phyloP scores from a whole-genome alignment of 768 basidiomycete species.

The Suillus occidentalis region DNA sequence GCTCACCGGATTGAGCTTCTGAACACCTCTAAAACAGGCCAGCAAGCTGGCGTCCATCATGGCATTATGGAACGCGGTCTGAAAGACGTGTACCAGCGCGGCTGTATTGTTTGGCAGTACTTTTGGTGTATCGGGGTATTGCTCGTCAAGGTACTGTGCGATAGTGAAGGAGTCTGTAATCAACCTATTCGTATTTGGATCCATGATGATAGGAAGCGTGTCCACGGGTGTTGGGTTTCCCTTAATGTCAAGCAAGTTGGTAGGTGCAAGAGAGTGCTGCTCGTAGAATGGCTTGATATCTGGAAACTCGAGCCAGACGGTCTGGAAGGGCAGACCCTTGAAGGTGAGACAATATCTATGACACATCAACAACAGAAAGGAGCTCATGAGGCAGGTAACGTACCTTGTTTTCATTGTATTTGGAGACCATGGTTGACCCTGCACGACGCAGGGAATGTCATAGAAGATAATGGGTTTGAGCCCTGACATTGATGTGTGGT shows the following conservation, averaged over 20 bases:
- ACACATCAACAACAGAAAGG: background rate
- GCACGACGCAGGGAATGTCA: slow-evolving; percentile 26
- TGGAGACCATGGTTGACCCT: slow-evolving; percentile 37
- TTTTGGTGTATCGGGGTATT: slow-evolving; percentile 43
- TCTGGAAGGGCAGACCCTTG: slow-evolving; percentile 42
- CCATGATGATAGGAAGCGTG: slow-evolving; percentile 52
- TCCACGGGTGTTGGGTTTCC: slow-evolving; percentile 33
- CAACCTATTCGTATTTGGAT: slow-evolving; percentile 38
- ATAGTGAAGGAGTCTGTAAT: slow-evolving; percentile 47
- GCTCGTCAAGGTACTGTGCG: slow-evolving; percentile 49
- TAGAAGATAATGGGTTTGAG: no score
- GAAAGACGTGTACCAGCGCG: slow-evolving; percentile 35
- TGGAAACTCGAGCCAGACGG: slow-evolving; percentile 52
- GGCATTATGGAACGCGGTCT: slow-evolving; percentile 14
- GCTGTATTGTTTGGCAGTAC: slow-evolving; percentile 36
- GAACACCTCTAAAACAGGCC: slow-evolving; percentile 24
- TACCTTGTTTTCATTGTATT: slow-evolving; percentile 40
- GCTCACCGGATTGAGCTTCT: slow-evolving; percentile 34
- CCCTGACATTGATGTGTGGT: no score
- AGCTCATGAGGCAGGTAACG: background rate
- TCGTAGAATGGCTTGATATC: slow-evolving; percentile 40
- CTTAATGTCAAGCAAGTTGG: background rate
- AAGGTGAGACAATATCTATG: slow-evolving; percentile 30
- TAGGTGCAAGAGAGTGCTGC: slow-evolving; percentile 28
- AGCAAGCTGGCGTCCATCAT: slow-evolving; percentile 13